Base-by-base conservation (phyloP, 2,329 filamentous ascomycete genomes). In the Pseudocercospora crystallina region DNA sequence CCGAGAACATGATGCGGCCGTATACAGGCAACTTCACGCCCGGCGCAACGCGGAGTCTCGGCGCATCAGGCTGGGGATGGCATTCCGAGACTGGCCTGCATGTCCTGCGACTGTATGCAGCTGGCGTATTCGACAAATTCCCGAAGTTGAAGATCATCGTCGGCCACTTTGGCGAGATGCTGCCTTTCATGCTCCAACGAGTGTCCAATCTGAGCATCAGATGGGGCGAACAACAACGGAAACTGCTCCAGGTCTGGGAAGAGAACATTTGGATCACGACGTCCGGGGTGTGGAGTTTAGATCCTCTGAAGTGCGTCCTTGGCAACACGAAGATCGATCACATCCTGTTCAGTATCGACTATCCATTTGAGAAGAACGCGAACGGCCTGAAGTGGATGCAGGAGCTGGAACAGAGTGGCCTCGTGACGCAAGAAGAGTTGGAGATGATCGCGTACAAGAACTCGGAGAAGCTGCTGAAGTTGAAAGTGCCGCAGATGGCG, bases 191-290 rank as follows among this genome's bases (percentile, higher is more conserved):
- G 69, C 66, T 83, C 8, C 74, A 81, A 37, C 71, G 80, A 1
- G 72, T 76, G 34, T 51, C 64, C 32, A 58, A 62, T 33, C 53
- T 65, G 29, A 48, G 59, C 43, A 43, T 53, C 63, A 58, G 63
- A 5, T 68, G 65, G 50, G 63, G 63, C 10, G 58, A 65, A 5
- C 71, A 66, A 63, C 67, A 69, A 11, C 57, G 71, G 2, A 61
- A 69, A 2, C 73, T 83, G 38, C 60, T 65, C 20, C 66, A 60
- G 33, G 67, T 69, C 5, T 75, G 68, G 69, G 72, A 71, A 8
- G 58, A 75, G 56, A 84, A 83, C 50, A 68, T 84, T 15, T 83
- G 80, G 79, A 67, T 84, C 41, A 84, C 81, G 2, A 83, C 80
- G 0, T 78, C 75, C 52, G 80, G 80, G 0, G 76, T 79, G 53